A percentile compares a stretch with the other conserved stretches of the same genome.
Evolutionary conservation across 1,284 basidiomycete species (phyloP).

Genomic region (Polyporus tsugae): DNA sequence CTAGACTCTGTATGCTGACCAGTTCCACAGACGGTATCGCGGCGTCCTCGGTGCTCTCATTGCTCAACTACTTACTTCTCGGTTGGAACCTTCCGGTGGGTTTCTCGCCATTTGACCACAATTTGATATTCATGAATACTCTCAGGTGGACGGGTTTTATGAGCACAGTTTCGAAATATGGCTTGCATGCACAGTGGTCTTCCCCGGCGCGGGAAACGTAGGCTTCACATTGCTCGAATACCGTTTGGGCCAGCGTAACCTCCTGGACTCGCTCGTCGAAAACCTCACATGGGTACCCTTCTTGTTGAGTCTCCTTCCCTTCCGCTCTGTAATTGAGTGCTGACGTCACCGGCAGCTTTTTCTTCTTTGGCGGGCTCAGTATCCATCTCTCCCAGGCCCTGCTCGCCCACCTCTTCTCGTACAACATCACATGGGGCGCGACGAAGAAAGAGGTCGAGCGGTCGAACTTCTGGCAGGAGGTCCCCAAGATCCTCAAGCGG

Average conservation of each 20-base stretch:
- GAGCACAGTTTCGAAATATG: conserved; percentile 80
- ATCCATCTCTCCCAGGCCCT: conserved; percentile 79
- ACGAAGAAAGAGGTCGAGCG: conserved; percentile 84
- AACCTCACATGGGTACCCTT: conserved; percentile 82
- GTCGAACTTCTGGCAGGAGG: conserved; percentile 89
- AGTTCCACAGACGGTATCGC: conserved; percentile 73
- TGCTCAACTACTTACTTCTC: conserved; percentile 81
- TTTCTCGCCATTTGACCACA: neutral
- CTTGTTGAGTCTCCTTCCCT: conserved; percentile 56
- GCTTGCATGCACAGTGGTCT: conserved; percentile 80
- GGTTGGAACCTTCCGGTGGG: neutral
- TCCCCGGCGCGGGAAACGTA: conserved; percentile 78
- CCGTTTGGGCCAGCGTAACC: conserved; percentile 71
- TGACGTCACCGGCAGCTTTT: conserved; percentile 59
- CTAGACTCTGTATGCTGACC: neutral
- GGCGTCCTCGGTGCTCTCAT: conserved; percentile 65
- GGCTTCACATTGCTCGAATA: conserved; percentile 79
- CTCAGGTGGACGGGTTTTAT: conserved; percentile 65
- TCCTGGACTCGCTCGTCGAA: conserved; percentile 65
- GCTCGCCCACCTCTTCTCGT: conserved; percentile 81
- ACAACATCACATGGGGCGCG: conserved; percentile 85
- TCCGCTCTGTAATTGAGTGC: neutral
- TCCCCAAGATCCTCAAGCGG: conserved; percentile 81
- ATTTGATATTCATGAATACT: neutral
- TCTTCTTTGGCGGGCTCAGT: conserved; percentile 85